Base-by-base conservation (phyloP, 768 basidiomycete genomes). In the Russula brevipes region DNA sequence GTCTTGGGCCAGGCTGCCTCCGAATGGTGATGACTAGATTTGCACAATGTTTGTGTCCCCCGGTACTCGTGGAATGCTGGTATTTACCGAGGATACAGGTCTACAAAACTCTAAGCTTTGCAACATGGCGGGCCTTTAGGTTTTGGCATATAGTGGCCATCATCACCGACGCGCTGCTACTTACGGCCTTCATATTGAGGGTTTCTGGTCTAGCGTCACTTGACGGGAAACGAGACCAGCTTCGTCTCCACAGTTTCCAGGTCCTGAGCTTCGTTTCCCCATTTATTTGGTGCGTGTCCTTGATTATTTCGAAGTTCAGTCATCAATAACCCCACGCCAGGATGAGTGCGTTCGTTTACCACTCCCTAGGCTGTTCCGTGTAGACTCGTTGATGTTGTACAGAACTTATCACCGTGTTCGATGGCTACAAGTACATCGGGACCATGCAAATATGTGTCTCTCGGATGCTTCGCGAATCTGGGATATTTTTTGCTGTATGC, bases 401-500 rank as follows among this genome's bases (percentile, higher is more conserved):
- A 94, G 91, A 87, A 71, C 75, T 94, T 3, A 75, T 94, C 24
- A 91, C 91, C 0, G 75, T 94, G 10, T 91, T 92, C 66, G 89
- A 91, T 70, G 88, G 89, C 7, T 87, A 81, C 74, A 89, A 92
- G 85, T 90, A 90, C 68, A 85, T 98, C 51, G 94, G 94, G 8
- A 94, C 89, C 0, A 86, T 97, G 86, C 93, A 96, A 72, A 93
- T 98, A 35, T 95, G 94, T 64, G 85, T 96, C 2, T 85, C 91
- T 19, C 81, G 93, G 12, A 98, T 98, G 94, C 75, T 98, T 65
- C 87, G 89, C 70, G 94, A 98, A 74, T 94, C 92, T 19, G 87
- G 91, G 3, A 80, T 97, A 53, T 95, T 95, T 77, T 94, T 95
- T 74, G 89, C 89, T 56, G 89, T 95, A 68, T 44, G 81, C 2